Conservation (phyloP, 176 grass and related monocot species). For the Cenchrus fungigraminus region DNA sequence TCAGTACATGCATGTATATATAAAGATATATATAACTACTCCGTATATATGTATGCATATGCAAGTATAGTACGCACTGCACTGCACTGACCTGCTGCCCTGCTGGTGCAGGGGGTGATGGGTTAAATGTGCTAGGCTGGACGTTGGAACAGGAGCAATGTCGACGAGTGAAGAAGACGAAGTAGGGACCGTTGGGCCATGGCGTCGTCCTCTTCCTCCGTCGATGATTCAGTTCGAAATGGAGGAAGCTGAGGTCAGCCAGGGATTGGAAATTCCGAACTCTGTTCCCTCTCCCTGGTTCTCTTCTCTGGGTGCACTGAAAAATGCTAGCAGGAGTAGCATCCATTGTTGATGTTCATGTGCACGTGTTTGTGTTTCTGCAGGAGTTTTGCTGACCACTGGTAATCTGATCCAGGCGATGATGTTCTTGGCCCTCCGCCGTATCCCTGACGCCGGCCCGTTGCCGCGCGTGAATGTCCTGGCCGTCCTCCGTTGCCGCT, state of each 20-base stretch:
- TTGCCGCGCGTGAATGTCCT: background rate
- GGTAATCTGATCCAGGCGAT: no score
- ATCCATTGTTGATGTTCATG: background rate
- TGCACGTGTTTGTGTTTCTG: no score
- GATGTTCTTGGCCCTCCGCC: no score
- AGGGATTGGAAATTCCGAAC: no score
- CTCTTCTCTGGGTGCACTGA: background rate
- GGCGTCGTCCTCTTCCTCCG: no score
- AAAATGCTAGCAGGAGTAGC: background rate
- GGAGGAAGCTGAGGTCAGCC: background rate
- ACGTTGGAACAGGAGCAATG: slow-evolving; percentile 22
- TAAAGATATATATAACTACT: no score
- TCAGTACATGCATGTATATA: background rate
- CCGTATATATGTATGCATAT: background rate
- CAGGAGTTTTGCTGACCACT: no score
- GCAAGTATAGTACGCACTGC: background rate
- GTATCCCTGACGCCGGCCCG: no score
- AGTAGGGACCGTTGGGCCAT: background rate
- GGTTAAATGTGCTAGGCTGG: slow-evolving; percentile 52
- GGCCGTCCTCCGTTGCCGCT: background rate
- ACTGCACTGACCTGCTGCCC: no score
- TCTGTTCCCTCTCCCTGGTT: no score
- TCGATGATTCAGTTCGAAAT: background rate
- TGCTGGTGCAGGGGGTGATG: background rate
- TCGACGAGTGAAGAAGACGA: background rate